Base-by-base conservation (phyloP, 495 filamentous ascomycete genomes). In the Trichoderma reesei region DNA sequence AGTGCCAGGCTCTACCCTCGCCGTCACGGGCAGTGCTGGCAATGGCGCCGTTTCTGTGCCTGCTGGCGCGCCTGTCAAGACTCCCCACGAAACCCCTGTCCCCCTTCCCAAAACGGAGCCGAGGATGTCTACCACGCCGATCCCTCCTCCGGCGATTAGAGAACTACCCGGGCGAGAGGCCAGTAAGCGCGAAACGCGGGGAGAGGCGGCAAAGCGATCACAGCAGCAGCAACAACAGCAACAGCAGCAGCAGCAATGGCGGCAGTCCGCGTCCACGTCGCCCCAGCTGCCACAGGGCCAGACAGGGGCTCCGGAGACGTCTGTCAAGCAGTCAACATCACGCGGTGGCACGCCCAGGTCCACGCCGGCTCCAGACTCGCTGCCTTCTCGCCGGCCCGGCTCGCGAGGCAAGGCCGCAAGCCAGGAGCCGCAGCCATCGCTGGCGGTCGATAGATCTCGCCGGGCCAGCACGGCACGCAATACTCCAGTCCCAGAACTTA, bases 381-480 rank as follows among this genome's bases (percentile, higher is more conserved):
- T 37, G 31, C 37, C 61, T 20, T 20, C 66, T 33, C 77, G 75
- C 41, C 78, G 76, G 16, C 79, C 81, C 31, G 68, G 72, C 8
- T 81, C 80, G 9, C 73, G 77, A 65, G 79, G 80, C 61, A 82
- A 81, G 67, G 77, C 77, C 18, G 67, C 74, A 10, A 83, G 80
- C 67, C 71, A 77, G 41, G 82, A 84, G 65, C 80, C 78, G n/a
- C 76, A 71, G 59, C 65, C 69, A 33, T 44, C 39, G 7, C 75
- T 78, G 41, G 79, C 77, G 20, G 72, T 70, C 62, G 82, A 85
- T 37, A 77, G 82, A 31, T 77, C 80, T 66, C 81, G 81, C 59
- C 81, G 82, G 65, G 68, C 82, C 62, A 83, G 81, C 66, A 85
- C 82, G 46, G 82, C 80, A 64, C 77, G 80, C 62, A 85, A 83